A percentile compares a stretch with the other conserved stretches of the same genome.
Evolutionary conservation across 129 eudicot genomes (phyloP).

Genomic region (Saposhnikovia divaricata): DNA sequence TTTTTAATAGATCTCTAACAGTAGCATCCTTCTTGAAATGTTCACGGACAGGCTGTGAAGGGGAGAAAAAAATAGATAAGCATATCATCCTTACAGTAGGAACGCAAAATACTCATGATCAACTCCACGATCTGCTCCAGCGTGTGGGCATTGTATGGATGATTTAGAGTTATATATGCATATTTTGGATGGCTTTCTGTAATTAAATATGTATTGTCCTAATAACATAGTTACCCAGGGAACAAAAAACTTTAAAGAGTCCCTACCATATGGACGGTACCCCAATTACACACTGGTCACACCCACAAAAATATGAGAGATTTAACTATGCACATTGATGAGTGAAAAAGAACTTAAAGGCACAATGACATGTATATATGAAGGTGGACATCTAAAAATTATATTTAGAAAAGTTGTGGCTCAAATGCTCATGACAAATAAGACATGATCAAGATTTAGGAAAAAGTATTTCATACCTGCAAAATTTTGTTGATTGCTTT

Average conservation of each 20-base stretch:
- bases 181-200: background rate
- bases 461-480: slow-evolving; percentile 37
- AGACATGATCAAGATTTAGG: background rate
- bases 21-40: slow-evolving; percentile 60
- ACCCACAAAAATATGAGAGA: background rate
- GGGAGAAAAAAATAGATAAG: slow-evolving; percentile 1
- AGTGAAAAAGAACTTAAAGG: background rate
- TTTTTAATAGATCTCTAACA: slow-evolving; percentile 66
- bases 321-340: background rate
- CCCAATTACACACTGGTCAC: background rate
- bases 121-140: background rate
- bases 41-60: slow-evolving; percentile 83
- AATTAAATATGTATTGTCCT: no score
- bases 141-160: background rate
- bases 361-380: background rate
- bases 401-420: background rate
- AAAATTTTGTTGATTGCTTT: slow-evolving; percentile 67
- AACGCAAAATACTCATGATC: background rate
- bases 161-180: background rate
- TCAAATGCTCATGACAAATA: background rate
- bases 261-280: background rate
- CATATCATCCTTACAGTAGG: background rate
- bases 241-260: background rate
- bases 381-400: background rate
- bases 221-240: background rate